A percentile compares a stretch with the other conserved stretches of the same genome.
Evolutionary conservation across 371 early-diverging fungal species (phyloP).

Genomic region (Caulochytrium protostelioides): DNA sequence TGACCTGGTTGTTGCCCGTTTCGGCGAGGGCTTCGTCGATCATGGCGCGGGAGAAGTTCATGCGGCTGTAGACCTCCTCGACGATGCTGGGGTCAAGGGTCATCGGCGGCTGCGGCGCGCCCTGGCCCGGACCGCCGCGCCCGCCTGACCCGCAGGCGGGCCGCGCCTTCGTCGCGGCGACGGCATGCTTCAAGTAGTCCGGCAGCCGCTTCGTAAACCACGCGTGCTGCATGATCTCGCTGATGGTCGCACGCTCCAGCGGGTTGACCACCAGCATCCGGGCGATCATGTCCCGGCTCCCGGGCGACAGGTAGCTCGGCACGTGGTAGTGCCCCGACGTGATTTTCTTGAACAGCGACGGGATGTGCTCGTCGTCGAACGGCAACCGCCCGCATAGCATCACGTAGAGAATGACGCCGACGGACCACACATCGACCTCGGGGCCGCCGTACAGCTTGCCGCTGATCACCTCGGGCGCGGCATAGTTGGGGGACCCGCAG

Average conservation of each 20-base stretch:
- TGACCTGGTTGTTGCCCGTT: slow-evolving; percentile 66
- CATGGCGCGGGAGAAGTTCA: slow-evolving; percentile 45
- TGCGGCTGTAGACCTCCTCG: slow-evolving; percentile 56
- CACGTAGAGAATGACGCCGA: slow-evolving; percentile 97
- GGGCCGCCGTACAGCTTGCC: slow-evolving; percentile 91
- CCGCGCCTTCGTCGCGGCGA: neutral
- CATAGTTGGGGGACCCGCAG: slow-evolving; percentile 49
- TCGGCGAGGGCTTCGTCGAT: slow-evolving; percentile 49
- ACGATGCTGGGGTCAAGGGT: slow-evolving; percentile 51
- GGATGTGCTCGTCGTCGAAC: slow-evolving; percentile 97
- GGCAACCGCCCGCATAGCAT: slow-evolving; percentile 97
- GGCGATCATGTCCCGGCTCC: slow-evolving; percentile 56
- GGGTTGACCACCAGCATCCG: slow-evolving; percentile 92
- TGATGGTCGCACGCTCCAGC: slow-evolving; percentile 72
- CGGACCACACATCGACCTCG: slow-evolving; percentile 98
- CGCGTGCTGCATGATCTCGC: slow-evolving; percentile 62
- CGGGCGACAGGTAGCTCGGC: slow-evolving; percentile 63
- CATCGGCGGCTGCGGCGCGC: neutral
- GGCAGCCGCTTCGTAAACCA: slow-evolving; percentile 81
- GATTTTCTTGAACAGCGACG: slow-evolving; percentile 81
- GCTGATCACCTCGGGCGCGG: slow-evolving; percentile 79
- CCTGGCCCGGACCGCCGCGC: neutral
- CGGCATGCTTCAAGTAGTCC: slow-evolving; percentile 43
- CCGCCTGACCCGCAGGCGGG: neutral
- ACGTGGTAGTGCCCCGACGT: slow-evolving; percentile 9